Evolutionary conservation across 352 stramenopile species (phyloP).

Genomic region (Phytophthora pluvialis): DNA sequence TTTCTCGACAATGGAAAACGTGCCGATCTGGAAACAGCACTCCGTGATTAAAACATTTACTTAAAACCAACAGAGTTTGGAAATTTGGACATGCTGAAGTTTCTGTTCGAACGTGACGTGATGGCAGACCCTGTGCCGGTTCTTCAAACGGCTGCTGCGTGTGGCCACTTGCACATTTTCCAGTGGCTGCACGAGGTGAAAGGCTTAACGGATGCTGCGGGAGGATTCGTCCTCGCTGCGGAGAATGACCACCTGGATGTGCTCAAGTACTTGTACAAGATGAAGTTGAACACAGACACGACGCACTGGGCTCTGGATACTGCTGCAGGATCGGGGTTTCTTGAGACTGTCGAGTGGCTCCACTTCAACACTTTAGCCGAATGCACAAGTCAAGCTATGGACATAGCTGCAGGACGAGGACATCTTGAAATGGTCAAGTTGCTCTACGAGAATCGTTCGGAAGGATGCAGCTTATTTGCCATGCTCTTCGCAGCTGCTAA

Average conservation of each 20-base stretch:
- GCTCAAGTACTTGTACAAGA: conserved; percentile 8
- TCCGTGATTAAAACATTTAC: background rate
- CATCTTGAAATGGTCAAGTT: conserved; percentile 9
- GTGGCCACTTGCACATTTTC: conserved; percentile 1
- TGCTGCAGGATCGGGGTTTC: background rate
- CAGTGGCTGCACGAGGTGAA: conserved; percentile 7
- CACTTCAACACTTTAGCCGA: background rate
- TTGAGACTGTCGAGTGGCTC: conserved; percentile 1
- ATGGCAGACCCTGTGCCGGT: background rate
- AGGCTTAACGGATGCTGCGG: background rate
- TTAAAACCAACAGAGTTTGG: background rate
- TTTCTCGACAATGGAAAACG: background rate
- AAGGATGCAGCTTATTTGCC: conserved; percentile 1
- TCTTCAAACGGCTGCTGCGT: background rate
- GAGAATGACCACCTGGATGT: conserved; percentile 3
- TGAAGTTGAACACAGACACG: background rate
- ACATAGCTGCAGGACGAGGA: background rate
- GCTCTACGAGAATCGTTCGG: background rate
- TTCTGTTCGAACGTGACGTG: background rate
- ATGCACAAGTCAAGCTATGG: conserved; percentile 4
- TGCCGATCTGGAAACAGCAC: background rate
- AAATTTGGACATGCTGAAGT: background rate
- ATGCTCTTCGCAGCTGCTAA: background rate
- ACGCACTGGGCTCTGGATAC: background rate
- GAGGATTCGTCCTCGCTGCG: background rate